Conservation (phyloP, 495 filamentous ascomycete genomes). For the Glonium stellatum region DNA sequence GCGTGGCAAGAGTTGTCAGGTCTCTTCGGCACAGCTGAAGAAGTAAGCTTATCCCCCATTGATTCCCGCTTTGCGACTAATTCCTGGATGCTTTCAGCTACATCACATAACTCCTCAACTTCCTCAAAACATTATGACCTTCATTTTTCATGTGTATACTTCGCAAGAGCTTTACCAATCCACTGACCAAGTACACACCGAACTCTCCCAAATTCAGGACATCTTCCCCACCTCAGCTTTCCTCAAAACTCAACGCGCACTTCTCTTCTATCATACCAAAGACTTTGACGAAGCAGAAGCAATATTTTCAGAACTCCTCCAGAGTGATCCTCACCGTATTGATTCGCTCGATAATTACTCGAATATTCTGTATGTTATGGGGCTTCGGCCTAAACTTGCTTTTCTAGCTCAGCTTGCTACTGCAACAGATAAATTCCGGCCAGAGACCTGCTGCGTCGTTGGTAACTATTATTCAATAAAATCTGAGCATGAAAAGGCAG, state of each 20-base stretch:
- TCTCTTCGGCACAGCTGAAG: conserved; percentile 70
- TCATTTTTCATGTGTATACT: conserved; percentile 85
- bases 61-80: background rate
- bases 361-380: conserved; percentile 94
- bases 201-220: conserved; percentile 65
- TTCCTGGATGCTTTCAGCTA: conserved; percentile 38
- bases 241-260: conserved; percentile 78
- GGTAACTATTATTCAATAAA: conserved; percentile 95
- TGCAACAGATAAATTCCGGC: conserved; percentile 87
- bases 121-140: conserved; percentile 84
- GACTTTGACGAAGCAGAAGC: conserved; percentile 81
- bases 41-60: conserved; percentile 46
- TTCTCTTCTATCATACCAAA: conserved; percentile 90
- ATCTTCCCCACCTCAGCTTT: conserved; percentile 85
- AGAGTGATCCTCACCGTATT: conserved; percentile 75
- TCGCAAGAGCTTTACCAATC: conserved; percentile 88
- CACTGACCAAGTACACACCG: conserved; percentile 59
- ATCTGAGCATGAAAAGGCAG: conserved; percentile 93
- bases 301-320: conserved; percentile 75
- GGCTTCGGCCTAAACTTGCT: conserved; percentile 74
- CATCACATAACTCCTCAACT: conserved; percentile 54
- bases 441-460: conserved; percentile 93
- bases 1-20: conserved; percentile 85
- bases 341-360: conserved; percentile 92
- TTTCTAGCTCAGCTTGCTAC: conserved; percentile 87